A percentile compares a stretch with the other conserved stretches of the same genome.
These are phyloP conservation scores for Pezicula rhizophila DNA, from an alignment of 2,329 filamentous ascomycete species.

Conservation along the genomic window DNA sequence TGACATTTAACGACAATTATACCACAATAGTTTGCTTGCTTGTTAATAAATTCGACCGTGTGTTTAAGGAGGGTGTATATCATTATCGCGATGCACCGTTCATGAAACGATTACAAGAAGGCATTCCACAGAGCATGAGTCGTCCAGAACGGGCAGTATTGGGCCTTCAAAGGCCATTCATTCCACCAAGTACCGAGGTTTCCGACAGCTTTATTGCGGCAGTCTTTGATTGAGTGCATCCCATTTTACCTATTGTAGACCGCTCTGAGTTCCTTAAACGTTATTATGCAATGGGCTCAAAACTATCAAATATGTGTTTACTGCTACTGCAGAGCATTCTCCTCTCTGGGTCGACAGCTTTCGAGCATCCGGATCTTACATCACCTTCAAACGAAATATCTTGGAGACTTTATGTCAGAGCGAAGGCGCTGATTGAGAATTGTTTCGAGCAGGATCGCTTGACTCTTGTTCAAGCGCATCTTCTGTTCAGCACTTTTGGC, in stretches of 20 bases:
- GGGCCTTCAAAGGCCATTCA: neutral
- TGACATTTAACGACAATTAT: neutral
- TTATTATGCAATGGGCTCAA: neutral
- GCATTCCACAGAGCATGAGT: neutral
- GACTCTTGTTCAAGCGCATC: neutral
- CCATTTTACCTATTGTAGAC: conserved; percentile 35
- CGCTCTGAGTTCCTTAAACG: conserved; percentile 19
- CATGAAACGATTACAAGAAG: neutral
- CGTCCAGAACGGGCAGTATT: neutral
- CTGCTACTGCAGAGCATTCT: neutral
- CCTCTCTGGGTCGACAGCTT: neutral
- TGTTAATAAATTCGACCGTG: neutral
- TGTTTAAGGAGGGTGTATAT: neutral
- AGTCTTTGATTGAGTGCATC: conserved; percentile 37
- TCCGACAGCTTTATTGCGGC: conserved; percentile 28
- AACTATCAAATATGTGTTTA: neutral
- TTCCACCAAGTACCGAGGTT: neutral
- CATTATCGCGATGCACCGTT: neutral
- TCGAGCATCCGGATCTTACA: neutral
- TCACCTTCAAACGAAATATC: neutral
- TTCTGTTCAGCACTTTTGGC: neutral
- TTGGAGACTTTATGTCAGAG: neutral
- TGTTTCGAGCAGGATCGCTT: neutral
- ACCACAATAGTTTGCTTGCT: neutral
- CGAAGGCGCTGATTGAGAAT: neutral